These are phyloP conservation scores for Aurantiochytrium sp. DNA, from an alignment of 108 stramenopile species.

Conservation along the genomic window DNA sequence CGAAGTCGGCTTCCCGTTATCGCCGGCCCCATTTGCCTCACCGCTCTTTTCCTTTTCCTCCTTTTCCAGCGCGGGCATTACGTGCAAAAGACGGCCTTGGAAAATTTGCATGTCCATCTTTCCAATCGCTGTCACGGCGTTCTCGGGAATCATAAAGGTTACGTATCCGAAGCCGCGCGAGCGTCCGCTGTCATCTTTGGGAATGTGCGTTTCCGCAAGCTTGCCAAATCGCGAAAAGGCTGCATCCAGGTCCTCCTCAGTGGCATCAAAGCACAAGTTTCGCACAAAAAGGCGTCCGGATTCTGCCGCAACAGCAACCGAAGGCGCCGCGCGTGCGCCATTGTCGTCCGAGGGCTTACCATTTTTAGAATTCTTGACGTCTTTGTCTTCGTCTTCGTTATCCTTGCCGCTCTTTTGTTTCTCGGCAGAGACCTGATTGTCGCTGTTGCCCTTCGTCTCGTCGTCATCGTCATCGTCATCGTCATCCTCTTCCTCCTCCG, in stretches of 20 bases:
- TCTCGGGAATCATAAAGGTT: conserved; percentile 42
- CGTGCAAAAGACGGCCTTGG: conserved; percentile 75
- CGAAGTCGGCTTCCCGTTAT: conserved; percentile 24
- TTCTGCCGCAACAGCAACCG: neutral
- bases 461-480: neutral
- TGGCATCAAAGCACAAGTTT: conserved; percentile 80
- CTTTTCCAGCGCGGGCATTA: conserved; percentile 54
- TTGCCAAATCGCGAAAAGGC: conserved; percentile 63
- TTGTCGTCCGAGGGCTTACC: neutral
- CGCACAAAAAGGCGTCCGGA: conserved; percentile 72
- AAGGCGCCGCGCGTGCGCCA: neutral
- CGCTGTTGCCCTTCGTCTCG: neutral
- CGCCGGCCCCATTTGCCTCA: neutral
- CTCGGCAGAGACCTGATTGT: neutral
- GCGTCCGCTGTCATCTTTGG: conserved; percentile 59
- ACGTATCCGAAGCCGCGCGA: conserved; percentile 93
- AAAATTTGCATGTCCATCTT: conserved; percentile 65
- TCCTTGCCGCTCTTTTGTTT: neutral
- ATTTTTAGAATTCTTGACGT: neutral
- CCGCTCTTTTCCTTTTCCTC: conserved; percentile 19
- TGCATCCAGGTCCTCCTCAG: conserved; percentile 81
- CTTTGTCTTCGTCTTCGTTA: neutral
- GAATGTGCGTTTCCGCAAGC: conserved; percentile 77
- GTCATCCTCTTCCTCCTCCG: neutral
- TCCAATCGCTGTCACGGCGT: conserved; percentile 55